phyloP scores from a whole-genome alignment of 139 green algal genomes.

The Chlamydomonas incerta region DNA sequence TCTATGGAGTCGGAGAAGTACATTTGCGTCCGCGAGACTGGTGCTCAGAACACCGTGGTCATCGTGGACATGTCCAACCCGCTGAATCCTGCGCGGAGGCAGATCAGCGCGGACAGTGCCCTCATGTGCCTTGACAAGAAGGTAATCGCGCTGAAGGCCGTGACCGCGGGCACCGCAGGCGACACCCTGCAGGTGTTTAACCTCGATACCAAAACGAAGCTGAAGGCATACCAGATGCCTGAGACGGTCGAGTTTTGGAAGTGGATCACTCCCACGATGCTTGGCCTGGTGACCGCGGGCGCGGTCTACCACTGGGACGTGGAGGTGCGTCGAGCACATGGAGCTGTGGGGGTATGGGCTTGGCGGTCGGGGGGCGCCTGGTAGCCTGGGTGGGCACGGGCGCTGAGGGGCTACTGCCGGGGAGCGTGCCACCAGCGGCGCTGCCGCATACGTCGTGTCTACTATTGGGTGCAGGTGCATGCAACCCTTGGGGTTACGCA shows the following conservation, averaged over 20 bases:
- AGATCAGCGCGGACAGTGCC: slow-evolving; percentile 97
- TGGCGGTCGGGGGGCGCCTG: too few relatives aligned
- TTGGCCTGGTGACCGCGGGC: slow-evolving; percentile 94
- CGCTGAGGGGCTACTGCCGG: too few relatives aligned
- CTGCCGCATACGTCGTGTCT: too few relatives aligned
- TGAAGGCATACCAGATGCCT: slow-evolving; percentile 95
- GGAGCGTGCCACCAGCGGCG: too few relatives aligned
- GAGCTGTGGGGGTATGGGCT: too few relatives aligned
- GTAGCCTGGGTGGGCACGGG: too few relatives aligned
- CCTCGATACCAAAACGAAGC: slow-evolving; percentile 98
- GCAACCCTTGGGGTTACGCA: too few relatives aligned
- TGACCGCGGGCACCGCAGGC: slow-evolving; percentile 61
- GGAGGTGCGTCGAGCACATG: slow-evolving; percentile 66
- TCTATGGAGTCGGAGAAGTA: slow-evolving; percentile 98
- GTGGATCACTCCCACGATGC: slow-evolving; percentile 86
- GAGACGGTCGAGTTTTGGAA: slow-evolving; percentile 98
- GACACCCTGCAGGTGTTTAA: slow-evolving; percentile 99
- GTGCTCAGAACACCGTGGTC: slow-evolving; percentile 74
- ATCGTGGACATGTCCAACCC: slow-evolving; percentile 95
- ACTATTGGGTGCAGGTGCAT: too few relatives aligned
- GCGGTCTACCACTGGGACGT: slow-evolving; percentile 98
- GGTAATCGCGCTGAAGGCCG: slow-evolving; percentile 95
- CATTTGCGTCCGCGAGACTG: slow-evolving; percentile 96
- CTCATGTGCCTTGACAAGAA: slow-evolving; percentile 96
- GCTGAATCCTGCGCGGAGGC: slow-evolving; percentile 84